A percentile compares a stretch with the other conserved stretches of the same genome.
phyloP scores from a whole-genome alignment of 306 rosid species.

The Castanopsis chinensis region DNA sequence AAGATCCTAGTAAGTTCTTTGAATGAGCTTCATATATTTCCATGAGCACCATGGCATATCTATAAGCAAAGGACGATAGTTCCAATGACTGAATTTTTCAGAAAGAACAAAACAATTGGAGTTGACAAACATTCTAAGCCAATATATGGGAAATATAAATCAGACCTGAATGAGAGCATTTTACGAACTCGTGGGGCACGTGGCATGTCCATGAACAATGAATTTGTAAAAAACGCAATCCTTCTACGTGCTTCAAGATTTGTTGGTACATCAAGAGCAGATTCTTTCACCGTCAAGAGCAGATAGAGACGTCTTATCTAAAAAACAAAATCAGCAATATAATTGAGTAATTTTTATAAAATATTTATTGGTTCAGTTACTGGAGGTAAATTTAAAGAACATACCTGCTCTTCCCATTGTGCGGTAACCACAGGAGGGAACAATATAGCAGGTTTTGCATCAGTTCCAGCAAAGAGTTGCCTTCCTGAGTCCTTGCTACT shows the following conservation, averaged over 20 bases:
- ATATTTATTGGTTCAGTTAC: neutral
- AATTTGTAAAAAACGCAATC: slow-evolving; percentile 88
- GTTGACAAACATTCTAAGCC: slow-evolving; percentile 12
- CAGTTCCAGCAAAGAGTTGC: slow-evolving; percentile 95
- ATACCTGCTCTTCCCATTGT: slow-evolving; percentile 98
- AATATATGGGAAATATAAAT: slow-evolving; percentile 13
- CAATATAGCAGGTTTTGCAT: slow-evolving; percentile 67
- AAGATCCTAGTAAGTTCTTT: slow-evolving; percentile 11
- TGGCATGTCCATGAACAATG: slow-evolving; percentile 97
- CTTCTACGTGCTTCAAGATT: slow-evolving; percentile 98
- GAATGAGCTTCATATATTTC: slow-evolving; percentile 15
- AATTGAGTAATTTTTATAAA: neutral
- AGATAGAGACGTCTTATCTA: slow-evolving; percentile 85
- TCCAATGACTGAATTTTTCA: slow-evolving; percentile 22
- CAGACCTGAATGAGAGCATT: slow-evolving; percentile 92
- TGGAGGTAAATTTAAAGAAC: neutral
- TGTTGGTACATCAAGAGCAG: slow-evolving; percentile 82
- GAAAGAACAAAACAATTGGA: slow-evolving; percentile 9
- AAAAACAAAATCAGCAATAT: slow-evolving; percentile 30
- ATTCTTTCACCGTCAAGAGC: slow-evolving; percentile 82
- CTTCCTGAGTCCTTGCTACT: slow-evolving; percentile 82
- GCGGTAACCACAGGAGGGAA: slow-evolving; percentile 83
- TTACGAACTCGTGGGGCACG: slow-evolving; percentile 96
- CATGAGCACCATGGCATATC: slow-evolving; percentile 6
- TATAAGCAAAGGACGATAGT: slow-evolving; percentile 14